phyloP scores from a whole-genome alignment of 1,284 basidiomycete species.

The Psilocybe mexicana region DNA sequence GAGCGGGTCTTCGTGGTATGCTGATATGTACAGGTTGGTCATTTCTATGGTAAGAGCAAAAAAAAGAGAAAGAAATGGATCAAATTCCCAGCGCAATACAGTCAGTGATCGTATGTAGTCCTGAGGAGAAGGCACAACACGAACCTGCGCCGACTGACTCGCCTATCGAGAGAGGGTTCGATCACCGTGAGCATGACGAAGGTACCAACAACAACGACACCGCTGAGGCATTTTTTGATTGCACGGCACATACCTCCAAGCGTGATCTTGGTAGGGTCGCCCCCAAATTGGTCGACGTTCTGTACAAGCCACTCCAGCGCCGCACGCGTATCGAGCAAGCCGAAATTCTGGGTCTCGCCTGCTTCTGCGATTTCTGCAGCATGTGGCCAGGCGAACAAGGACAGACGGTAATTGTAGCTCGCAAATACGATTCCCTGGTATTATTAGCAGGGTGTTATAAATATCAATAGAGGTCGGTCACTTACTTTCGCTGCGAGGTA shows the following conservation, averaged over 20 bases:
- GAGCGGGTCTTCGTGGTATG: slow-evolving; percentile 37
- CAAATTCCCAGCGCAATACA: background rate
- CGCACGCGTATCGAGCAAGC: slow-evolving; percentile 41
- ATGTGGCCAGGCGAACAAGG: slow-evolving; percentile 43
- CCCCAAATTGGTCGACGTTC: slow-evolving; percentile 42
- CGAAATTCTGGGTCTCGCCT: slow-evolving; percentile 43
- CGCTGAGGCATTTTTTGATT: background rate
- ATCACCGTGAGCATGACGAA: background rate
- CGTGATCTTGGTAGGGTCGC: slow-evolving; percentile 43
- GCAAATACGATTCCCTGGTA: slow-evolving; percentile 40
- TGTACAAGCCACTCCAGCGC: slow-evolving; percentile 44
- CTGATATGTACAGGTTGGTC: slow-evolving; percentile 45
- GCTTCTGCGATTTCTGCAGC: slow-evolving; percentile 38
- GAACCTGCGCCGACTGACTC: slow-evolving; percentile 44
- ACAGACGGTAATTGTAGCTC: slow-evolving; percentile 45
- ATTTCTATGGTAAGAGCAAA: slow-evolving; percentile 30
- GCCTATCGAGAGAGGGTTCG: slow-evolving; percentile 13
- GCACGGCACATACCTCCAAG: slow-evolving; percentile 30
- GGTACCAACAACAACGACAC: background rate
- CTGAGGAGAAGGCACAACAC: background rate
- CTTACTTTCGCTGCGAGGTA: slow-evolving; percentile 35
- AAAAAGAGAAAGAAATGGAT: background rate
- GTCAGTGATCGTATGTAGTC: background rate
- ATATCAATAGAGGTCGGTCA: background rate
- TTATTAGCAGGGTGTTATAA: background rate